Percentiles rank a stretch among this genome's conserved stretches.
phyloP scores from a whole-genome alignment of 2,329 filamentous ascomycete species.

The Xylaria arbuscula region DNA sequence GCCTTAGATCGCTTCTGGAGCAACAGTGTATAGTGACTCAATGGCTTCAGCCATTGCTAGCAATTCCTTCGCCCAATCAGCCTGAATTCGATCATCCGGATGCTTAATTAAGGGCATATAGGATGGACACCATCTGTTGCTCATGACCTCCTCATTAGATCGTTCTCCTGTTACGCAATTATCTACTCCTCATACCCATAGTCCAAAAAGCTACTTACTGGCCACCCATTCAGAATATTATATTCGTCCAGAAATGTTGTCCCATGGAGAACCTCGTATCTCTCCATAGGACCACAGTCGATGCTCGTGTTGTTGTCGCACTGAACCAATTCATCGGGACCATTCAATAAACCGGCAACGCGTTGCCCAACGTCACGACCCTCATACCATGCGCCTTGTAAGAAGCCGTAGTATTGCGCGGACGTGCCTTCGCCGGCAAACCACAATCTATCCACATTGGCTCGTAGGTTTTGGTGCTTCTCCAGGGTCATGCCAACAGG shows the following conservation, averaged over 20 bases:
- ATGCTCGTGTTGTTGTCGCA: slow-evolving; percentile 43
- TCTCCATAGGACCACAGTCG: slow-evolving; percentile 44
- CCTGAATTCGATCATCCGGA: not conserved
- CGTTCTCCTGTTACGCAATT: not conserved
- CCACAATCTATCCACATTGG: slow-evolving; percentile 70
- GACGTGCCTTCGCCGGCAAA: slow-evolving; percentile 75
- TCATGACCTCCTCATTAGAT: not conserved
- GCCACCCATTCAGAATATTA: slow-evolving; percentile 53
- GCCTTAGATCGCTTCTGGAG: slow-evolving; percentile 61
- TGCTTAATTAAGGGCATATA: not conserved
- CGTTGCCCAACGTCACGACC: slow-evolving; percentile 61
- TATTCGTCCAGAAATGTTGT: slow-evolving; percentile 52
- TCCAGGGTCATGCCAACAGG: slow-evolving; percentile 71
- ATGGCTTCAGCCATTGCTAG: not conserved
- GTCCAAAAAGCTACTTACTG: slow-evolving; percentile 51
- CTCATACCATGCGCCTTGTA: slow-evolving; percentile 72
- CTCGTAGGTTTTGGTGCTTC: slow-evolving; percentile 74
- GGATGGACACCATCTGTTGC: not conserved
- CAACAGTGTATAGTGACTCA: slow-evolving; percentile 33
- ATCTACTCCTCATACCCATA: slow-evolving; percentile 41
- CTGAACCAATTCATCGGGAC: slow-evolving; percentile 18
- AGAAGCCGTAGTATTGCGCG: slow-evolving; percentile 71
- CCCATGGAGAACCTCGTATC: slow-evolving; percentile 51
- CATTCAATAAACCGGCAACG: slow-evolving; percentile 54
- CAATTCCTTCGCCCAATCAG: not conserved